Evolutionary conservation across 1,139 yeast species (phyloP), one percentile per base, ranked within the genome.

Genomic region (Protomyces arabidopsidicola): DNA sequence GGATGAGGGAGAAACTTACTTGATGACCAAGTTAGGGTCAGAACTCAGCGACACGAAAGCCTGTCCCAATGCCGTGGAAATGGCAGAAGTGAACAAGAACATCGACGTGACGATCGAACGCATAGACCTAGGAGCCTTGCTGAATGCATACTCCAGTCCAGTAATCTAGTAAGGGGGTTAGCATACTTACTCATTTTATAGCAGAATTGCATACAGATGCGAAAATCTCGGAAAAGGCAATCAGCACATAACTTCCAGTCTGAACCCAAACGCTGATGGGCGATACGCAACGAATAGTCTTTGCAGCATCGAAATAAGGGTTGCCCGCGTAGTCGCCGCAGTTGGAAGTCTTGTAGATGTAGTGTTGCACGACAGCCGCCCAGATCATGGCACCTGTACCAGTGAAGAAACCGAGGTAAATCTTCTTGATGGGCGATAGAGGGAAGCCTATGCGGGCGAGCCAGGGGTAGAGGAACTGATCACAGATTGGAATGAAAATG

Each of bases 291-390:
- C 52, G 62, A 18, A 54, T 77, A 75, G 72, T 83, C 83, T 65
- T 85, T 84, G 66, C 73, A 77, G 68, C 65, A 69, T 70, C 78
- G 79, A 70, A 39, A 70, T 67, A 71, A 20, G 71, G 12, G 39
- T 67, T 70, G 27, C 71, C 72, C 53, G 95, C 93, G 64, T 71
- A 69, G 67, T 84, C 82, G 69, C 85, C 89, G 80, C 96, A 89
- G 66, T 93, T 91, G 24, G 90, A 89, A 6, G 88, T 79, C 59
- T 76, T 73, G 77, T 90, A 90, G 68, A 90, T 85, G 53, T 42
- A 59, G 72, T 84, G 83, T 77, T 90, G 97, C 68, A 88, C 80
- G 53, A 88, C 85, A 16, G 95, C 91, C 64, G 96, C 95, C 72
- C 87, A 84, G 45, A 85, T 82, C 86, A 88, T 87, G 45, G 96